phyloP scores from a whole-genome alignment of 805 yeast species.

The Crinitomyces ghanaensis region DNA sequence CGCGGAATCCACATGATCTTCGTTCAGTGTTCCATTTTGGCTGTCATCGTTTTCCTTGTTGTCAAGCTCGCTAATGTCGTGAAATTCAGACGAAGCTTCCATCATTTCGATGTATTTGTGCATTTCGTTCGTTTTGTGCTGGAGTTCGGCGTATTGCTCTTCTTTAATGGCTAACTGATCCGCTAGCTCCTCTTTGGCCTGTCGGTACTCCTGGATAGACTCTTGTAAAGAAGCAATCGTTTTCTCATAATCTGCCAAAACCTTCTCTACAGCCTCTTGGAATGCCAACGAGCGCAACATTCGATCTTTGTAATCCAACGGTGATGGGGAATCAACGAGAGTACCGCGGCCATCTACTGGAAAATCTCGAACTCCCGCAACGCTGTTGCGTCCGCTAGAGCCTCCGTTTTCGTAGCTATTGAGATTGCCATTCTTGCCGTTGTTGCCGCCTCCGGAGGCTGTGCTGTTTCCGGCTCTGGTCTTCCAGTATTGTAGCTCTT shows the following conservation, averaged over 20 bases:
- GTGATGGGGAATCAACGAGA: neutral
- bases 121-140: neutral
- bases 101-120: slow-evolving; percentile 1
- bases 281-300: slow-evolving; percentile 10
- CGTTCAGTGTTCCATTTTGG: too few relatives aligned
- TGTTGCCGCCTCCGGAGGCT: neutral
- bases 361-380: too few relatives aligned
- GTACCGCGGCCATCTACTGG: neutral
- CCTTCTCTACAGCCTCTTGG: slow-evolving; percentile 12
- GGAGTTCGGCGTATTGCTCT: neutral
- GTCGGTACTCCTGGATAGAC: slow-evolving; percentile 6
- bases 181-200: slow-evolving; percentile 2
- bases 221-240: slow-evolving; percentile 12
- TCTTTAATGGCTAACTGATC: slow-evolving; percentile 1
- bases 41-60: too few relatives aligned
- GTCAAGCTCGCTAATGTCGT: too few relatives aligned
- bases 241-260: slow-evolving; percentile 13
- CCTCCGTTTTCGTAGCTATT: neutral
- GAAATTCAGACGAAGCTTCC: neutral
- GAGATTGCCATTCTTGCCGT: neutral
- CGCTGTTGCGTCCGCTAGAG: too few relatives aligned
- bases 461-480: slow-evolving; percentile 1
- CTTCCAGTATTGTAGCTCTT: slow-evolving; percentile 14
- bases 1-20: too few relatives aligned
- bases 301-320: too few relatives aligned